Evolutionary conservation across 2,329 filamentous ascomycete genomes (phyloP), one percentile per base, ranked within the genome.

Genomic region (Aspergillus quadricinctus): DNA sequence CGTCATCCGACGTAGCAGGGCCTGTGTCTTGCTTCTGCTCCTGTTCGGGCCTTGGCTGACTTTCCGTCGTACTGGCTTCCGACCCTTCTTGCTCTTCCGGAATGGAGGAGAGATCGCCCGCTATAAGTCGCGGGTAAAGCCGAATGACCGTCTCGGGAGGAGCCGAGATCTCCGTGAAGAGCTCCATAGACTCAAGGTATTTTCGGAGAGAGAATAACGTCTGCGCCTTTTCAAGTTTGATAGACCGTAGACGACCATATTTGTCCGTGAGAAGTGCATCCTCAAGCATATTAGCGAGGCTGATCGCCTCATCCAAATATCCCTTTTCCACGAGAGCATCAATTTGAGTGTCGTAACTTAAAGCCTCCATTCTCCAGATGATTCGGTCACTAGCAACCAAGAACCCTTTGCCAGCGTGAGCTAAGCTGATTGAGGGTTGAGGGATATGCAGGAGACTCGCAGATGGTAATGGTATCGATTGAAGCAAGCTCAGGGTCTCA

Each of bases 301-400:
- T 97, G 60, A 97, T 88, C 0, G 93, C 93, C 74, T 99, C 95
- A 65, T 99, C 93, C 54, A 92, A 90, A 58, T 85, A 83, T 9
- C 82, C 85, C 57, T 83, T 84, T 21, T 86, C 82, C 1, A 96
- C 85, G 27, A 99, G 81, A 62, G 94, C 86, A 57, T 92, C 84
- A 23, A 97, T 85, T 69, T 99, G 94, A 2, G 87, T 86, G 70
- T 96, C 90, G 69, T 99, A 99, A 62, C 92, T 89, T 40, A 92
- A 86, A 3, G 93, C 89, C 61, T 87, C 90, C 94, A 99, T 97
- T 65, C 94, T 88, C 94, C 94, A 99, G 40, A 99, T 89, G 35
- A 83, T 88, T 48, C 94, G 83, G 55, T 97, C 94, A 69, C 93
- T 97, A 21, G 88, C 88, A 52, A 97, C 92, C 57, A 97, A 83